These are phyloP conservation scores for Onygenales sp. DNA, from an alignment of 2,329 filamentous ascomycete genomes.

Conservation along the genomic window DNA sequence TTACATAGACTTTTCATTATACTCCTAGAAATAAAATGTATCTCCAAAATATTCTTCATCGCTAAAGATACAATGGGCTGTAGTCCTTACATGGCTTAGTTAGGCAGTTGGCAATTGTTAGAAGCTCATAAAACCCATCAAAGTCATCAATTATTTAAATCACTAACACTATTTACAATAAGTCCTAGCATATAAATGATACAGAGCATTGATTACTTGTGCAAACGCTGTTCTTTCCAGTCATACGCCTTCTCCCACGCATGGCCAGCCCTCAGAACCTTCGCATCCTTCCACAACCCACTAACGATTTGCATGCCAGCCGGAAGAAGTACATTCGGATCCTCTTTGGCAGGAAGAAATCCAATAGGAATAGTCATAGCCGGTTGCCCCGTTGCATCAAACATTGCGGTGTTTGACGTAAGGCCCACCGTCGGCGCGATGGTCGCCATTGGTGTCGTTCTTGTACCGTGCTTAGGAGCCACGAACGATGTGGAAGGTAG, in stretches of 20 bases:
- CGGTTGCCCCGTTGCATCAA: background rate
- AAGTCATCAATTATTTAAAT: no score
- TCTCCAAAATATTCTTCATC: no score
- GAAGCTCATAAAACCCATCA: no score
- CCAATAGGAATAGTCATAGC: background rate
- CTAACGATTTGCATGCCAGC: background rate
- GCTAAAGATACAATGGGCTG: no score
- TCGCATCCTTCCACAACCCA: background rate
- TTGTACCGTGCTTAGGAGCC: background rate
- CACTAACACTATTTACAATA: no score
- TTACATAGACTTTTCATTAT: no score
- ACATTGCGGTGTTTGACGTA: background rate
- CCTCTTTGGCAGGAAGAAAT: background rate
- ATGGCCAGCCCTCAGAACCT: background rate
- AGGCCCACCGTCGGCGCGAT: background rate
- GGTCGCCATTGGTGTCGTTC: background rate
- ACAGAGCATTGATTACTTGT: background rate
- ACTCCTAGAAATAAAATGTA: no score
- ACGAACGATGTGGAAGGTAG: slow-evolving; percentile 25
- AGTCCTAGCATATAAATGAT: no score
- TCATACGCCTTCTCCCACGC: background rate
- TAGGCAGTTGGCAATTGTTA: no score
- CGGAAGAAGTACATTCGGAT: background rate
- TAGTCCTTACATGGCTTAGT: no score
- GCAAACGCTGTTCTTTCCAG: background rate